Evolutionary conservation across 2,329 filamentous ascomycete species (phyloP).

Genomic region (Hyphodiscus sp.): DNA sequence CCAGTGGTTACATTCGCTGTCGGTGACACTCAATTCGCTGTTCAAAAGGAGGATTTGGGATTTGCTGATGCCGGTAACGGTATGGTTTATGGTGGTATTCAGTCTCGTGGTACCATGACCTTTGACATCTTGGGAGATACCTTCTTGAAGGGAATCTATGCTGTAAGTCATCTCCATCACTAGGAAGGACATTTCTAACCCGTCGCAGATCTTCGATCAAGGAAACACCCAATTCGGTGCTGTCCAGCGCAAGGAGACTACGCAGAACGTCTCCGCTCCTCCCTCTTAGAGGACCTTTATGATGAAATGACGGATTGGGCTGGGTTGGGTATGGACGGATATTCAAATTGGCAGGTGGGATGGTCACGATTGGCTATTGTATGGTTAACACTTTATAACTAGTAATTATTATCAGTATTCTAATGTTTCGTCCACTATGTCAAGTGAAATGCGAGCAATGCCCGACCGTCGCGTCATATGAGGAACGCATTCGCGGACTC

Average conservation of each 20-base stretch:
- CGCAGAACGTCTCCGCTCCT: constrained; percentile 24
- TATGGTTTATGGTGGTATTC: constrained; percentile 53
- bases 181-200: not conserved
- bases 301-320: not conserved
- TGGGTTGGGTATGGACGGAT: not conserved
- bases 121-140: constrained; percentile 55
- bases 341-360: no score
- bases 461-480: no score
- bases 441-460: no score
- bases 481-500: no score
- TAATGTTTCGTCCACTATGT: no score
- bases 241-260: constrained; percentile 39
- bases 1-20: constrained; percentile 58
- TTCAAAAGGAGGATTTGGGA: constrained; percentile 53
- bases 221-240: constrained; percentile 50
- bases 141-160: constrained; percentile 54
- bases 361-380: no score
- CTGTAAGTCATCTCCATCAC: constrained; percentile 34
- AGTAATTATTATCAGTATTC: no score
- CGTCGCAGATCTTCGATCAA: constrained; percentile 48
- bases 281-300: constrained; percentile 7
- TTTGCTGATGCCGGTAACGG: constrained; percentile 47
- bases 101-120: constrained; percentile 45
- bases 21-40: constrained; percentile 49
- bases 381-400: no score